Base-by-base conservation (phyloP, 495 filamentous ascomycete genomes). In the Xylaria curta region DNA sequence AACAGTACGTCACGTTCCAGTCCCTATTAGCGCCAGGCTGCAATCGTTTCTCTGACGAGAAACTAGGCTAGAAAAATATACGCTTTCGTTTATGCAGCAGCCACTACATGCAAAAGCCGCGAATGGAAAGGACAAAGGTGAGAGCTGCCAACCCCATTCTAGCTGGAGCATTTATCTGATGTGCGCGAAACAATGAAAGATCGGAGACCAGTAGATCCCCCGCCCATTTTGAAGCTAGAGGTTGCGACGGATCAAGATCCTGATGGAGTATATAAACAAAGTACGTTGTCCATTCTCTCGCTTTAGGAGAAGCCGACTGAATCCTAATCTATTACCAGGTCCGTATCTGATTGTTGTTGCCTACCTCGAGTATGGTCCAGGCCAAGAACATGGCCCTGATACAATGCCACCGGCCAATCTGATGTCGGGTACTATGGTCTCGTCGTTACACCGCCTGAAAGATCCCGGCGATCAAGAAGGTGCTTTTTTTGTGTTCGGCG, bases 401-500 rank as follows among this genome's bases (percentile, higher is more conserved):
- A 79, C 78, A 12, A 89, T 86, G 42, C 85, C 90, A 13, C 86
- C 97, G 59, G 89, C 91, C 63, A 84, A 84, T 71, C 78, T 83
- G 60, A 76, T 86, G 73, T 78, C 81, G 33, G 96, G 96, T 28
- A 93, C 92, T 26, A 82, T 95, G 66, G 93, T 95, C 36, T 98
- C 96, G 24, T 99, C 96, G 31, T 87, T 97, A 65, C 95, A 99
- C 82, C 89, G 94, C 63, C 82, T 98, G 72, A 98, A 98, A 81
- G 94, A 98, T 79, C 89, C 92, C 17, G 89, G 95, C 78, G 97
- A 99, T 80, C 89, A 76, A 88, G 95, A 98, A 86, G 95, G 94
- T 15, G 94, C 92, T 2, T 99, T 97, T 84, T 98, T 99, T 72
- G 93, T 98, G n/a, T 98, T 97, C 81, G 92, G 93, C 7, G 96